phyloP scores from a whole-genome alignment of 352 stramenopile species.

The Pythium guiyangense region DNA sequence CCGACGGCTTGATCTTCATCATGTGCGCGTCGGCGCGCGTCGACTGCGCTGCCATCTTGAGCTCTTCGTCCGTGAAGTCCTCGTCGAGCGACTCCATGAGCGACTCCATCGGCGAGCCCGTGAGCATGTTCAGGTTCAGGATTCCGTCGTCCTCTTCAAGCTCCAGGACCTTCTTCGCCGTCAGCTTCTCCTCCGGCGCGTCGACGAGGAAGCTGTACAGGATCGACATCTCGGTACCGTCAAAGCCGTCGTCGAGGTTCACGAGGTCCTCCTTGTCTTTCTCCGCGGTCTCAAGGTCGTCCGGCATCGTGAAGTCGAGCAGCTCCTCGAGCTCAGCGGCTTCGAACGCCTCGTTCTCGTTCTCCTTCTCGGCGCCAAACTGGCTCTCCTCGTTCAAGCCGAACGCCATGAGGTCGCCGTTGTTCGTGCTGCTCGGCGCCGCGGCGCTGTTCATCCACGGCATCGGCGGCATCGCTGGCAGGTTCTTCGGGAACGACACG shows the following conservation, averaged over 20 bases:
- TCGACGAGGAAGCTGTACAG: constrained; percentile 85
- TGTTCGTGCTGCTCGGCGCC: constrained; percentile 5
- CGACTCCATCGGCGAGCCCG: constrained; percentile 56
- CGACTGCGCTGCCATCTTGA: constrained; percentile 46
- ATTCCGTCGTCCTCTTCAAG: constrained; percentile 60
- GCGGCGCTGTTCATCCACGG: constrained; percentile 13
- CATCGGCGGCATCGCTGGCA: constrained; percentile 55
- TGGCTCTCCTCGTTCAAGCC: constrained; percentile 26
- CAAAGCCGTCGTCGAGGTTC: constrained; percentile 79
- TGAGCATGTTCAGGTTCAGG: constrained; percentile 72
- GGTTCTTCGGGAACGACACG: constrained; percentile 59
- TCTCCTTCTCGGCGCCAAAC: constrained; percentile 18
- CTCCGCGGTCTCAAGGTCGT: constrained; percentile 38
- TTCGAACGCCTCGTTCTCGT: constrained; percentile 41
- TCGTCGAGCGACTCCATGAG: constrained; percentile 71
- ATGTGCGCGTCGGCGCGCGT: constrained; percentile 19
- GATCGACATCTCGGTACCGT: constrained; percentile 85
- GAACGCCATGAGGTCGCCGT: constrained; percentile 35
- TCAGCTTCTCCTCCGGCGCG: constrained; percentile 54
- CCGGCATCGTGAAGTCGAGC: constrained; percentile 69
- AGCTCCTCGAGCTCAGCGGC: constrained; percentile 67
- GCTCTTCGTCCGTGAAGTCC: constrained; percentile 66
- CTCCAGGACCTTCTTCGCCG: constrained; percentile 30
- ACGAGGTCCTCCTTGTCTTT: constrained; percentile 77
- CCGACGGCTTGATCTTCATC: constrained; percentile 18